Evolutionary conservation across 331 rosid genomes (phyloP), one percentile per base, ranked within the genome.

Genomic region (Arachis monticola): DNA sequence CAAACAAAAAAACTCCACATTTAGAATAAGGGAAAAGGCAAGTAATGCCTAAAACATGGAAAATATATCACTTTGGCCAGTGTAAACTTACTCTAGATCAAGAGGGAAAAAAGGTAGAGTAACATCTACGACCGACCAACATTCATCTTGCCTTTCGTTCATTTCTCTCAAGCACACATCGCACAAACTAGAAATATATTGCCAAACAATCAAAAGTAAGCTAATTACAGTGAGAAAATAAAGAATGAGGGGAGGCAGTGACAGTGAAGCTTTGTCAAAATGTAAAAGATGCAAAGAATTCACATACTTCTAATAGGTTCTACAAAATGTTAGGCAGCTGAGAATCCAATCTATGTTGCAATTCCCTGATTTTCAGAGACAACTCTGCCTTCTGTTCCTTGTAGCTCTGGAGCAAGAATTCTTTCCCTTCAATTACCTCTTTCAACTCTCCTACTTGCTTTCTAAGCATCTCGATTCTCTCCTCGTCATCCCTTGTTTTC

Each of bases 321-420:
- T 94, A 94, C 93, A 92, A 92, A 88, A 94, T 90, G 85, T 84
- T 90, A 56, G 91, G 99, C 76, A 92, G 87, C 87, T 94, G 99
- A 79, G 87, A 92, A 77, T 91, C 96, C 80, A 94, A 66, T 87
- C 88, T 90, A 77, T 81, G 95, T 88, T 92, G 97, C 89, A 94
- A 84, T 72, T 94, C 97, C 74, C 83, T 92, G 70, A 90, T 76
- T 80, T 92, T 92, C 84, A 84, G 8, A 0, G 92, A 81, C 40
- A 92, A 92, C 80, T 92, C 99, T 0, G 89, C 46, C 81, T 87
- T 94, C 80, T 94, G 99, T 85, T 90, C 96, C 85, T 92, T 94
- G 79, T 92, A 92, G 91, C 83, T 91, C 80, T 84, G 96, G 74
- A 92, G 86, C 85, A 94, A 81, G 83, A 84, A 94, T 46, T 92